Conservation (phyloP, 768 basidiomycete genomes). For the Leccinum rimulosum region DNA sequence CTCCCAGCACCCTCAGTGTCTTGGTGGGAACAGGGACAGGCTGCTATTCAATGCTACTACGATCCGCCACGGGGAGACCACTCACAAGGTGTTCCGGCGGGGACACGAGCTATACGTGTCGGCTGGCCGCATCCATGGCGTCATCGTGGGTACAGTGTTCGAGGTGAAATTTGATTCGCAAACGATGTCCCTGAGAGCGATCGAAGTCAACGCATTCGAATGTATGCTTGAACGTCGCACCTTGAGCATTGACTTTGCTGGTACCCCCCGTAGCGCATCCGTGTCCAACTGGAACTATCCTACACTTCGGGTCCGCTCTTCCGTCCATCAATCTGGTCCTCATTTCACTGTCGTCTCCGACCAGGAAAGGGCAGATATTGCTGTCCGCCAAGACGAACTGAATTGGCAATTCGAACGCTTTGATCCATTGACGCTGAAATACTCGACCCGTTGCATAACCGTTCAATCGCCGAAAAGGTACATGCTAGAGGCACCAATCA, state of each 20-base stretch:
- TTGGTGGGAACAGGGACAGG: slow-evolving; percentile 14
- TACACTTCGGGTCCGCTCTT: slow-evolving; percentile 7
- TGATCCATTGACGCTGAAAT: slow-evolving; percentile 10
- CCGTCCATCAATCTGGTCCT: neutral
- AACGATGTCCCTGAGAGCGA: slow-evolving; percentile 10
- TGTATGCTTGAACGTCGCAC: slow-evolving; percentile 11
- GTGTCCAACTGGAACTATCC: slow-evolving; percentile 15
- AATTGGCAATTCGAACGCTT: slow-evolving; percentile 18
- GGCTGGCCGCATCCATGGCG: slow-evolving; percentile 18
- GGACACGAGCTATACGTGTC: slow-evolving; percentile 8
- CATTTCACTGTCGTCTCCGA: slow-evolving; percentile 11
- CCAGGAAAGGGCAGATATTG: slow-evolving; percentile 10
- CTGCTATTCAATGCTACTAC: slow-evolving; percentile 20
- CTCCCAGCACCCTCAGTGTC: slow-evolving; percentile 21
- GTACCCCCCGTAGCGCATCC: neutral
- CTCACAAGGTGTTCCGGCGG: slow-evolving; percentile 12
- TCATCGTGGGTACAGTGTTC: slow-evolving; percentile 17
- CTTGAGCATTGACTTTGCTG: slow-evolving; percentile 1
- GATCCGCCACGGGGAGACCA: slow-evolving; percentile 7
- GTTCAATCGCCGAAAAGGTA: neutral
- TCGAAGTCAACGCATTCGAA: slow-evolving; percentile 14
- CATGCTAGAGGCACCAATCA: slow-evolving; percentile 6
- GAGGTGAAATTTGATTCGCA: slow-evolving; percentile 1
- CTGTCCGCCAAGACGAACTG: neutral
- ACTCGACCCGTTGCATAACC: slow-evolving; percentile 6